Base-by-base conservation (phyloP, 768 basidiomycete genomes). In the Suillus lakei region DNA sequence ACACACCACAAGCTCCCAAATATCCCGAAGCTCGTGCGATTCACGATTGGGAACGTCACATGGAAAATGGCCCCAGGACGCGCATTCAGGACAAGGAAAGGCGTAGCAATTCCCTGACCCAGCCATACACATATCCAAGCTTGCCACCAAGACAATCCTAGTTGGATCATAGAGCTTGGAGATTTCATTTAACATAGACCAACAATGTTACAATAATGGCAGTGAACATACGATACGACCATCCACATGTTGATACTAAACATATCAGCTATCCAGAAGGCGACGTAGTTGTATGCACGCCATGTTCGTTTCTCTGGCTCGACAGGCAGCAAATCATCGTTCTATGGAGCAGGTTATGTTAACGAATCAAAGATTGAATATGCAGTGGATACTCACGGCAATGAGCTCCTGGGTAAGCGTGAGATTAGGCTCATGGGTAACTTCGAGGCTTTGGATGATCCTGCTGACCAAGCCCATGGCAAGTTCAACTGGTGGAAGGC, bases 201-300 rank as follows among this genome's bases (percentile, higher is more conserved):
- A 59, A 38, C 12, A 4, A 39, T 7, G 30, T 30, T 3, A 18
- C 5, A 16, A 12, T 28, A 9, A 18, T 16, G 26, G 10, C 10
- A 12, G 26, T 38, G 18, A 43, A 12, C 58, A 39, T 30, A 59
- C 34, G 89, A 90, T 0, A 84, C 89, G 66, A 91, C 91, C 89
- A 89, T 89, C 90, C 88, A 91, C 89, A 89, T 90, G 74, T 89
- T 90, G 72, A 91, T 84, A 70, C 91, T 92, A 81, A 92, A 93
- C 69, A 85, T 86, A 77, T 93, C 91, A 41, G 90, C 91, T 50
- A 93, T 84, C 91, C 91, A 93, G 79, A 89, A 91, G 23, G 88
- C 82, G 50, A 89, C 78, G 74, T 89, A 92, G 76, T 90, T 89
- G 78, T 82, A 85, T 48, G 78, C 77, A 36, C 80, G 81, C 91